Base-by-base conservation (phyloP, 495 filamentous ascomycete species). In the Lasiosphaeria hispida region DNA sequence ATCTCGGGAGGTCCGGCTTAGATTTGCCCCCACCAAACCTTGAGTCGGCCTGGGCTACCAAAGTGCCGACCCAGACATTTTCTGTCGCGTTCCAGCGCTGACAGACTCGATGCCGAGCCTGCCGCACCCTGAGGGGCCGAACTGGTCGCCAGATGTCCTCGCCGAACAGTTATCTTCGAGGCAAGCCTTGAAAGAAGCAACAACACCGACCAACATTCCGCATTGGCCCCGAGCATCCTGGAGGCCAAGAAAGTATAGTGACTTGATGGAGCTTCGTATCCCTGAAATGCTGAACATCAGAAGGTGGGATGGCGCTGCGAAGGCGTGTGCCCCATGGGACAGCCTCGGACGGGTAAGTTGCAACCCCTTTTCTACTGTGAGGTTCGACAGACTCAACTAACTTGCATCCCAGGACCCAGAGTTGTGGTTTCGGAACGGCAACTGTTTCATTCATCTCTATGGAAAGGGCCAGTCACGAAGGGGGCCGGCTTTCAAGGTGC, bases 401-500 rank as follows among this genome's bases (percentile, higher is more conserved):
- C 13, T 18, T 49, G 10, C 36, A 15, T 18, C 18, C 17, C 38
- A 82, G 79, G 86, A 89, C 65, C 71, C 80, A 11, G 85, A 88
- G 54, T 74, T 89, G 11, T 89, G 84, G 84, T 76, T 74, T 67
- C 71, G 76, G 0, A 69, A 82, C 54, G 86, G 83, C 10, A 80
- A 88, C 64, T 89, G 86, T 60, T 69, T 80, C 1, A 75, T 89
- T 1, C 74, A 87, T 67, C 74, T 89, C 5, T 84, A 88, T 53
- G 77, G 68, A 6, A 72, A 72, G 55, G 84, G 85, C 4, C 79
- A 81, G 42, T 87, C 85, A 7, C 75, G 73, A 54, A 70, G 83
- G 63, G 82, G 84, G 0, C 81, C 86, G 34, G 79, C 86, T 13
- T 82, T 89, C 59, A 78, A 78, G 42, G 69, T 89, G 4, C 76